These are phyloP conservation scores for Aurantiochytrium sp. DNA, from an alignment of 108 stramenopile species.

Conservation along the genomic window DNA sequence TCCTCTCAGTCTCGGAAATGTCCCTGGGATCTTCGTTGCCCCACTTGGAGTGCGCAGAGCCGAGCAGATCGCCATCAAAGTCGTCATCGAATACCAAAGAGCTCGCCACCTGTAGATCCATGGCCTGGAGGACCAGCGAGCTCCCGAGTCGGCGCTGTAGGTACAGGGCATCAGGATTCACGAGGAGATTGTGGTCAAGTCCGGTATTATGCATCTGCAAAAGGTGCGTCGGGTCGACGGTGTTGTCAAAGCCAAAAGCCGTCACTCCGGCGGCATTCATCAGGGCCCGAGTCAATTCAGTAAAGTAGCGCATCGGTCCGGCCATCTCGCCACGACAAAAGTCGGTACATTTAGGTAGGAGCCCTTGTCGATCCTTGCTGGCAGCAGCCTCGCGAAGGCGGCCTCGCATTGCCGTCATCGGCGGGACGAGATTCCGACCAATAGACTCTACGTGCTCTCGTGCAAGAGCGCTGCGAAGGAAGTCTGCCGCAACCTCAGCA, in stretches of 20 bases:
- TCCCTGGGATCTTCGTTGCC: too few species aligned
- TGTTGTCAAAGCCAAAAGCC: neutral
- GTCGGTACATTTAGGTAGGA: too few species aligned
- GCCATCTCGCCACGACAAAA: neutral
- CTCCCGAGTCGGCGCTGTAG: neutral
- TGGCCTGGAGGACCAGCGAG: neutral
- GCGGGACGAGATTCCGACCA: too few species aligned
- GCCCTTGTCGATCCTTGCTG: too few species aligned
- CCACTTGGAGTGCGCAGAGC: too few species aligned
- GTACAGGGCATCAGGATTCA: neutral
- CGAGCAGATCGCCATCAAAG: neutral
- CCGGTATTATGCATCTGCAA: neutral
- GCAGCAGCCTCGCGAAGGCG: too few species aligned
- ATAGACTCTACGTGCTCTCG: neutral
- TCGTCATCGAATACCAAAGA: neutral
- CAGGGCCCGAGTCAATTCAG: neutral
- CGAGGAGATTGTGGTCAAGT: neutral
- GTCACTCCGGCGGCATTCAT: neutral
- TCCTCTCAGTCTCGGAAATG: too few species aligned
- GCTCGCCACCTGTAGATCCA: neutral
- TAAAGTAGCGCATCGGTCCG: neutral
- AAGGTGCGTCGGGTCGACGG: neutral
- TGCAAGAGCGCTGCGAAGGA: neutral
- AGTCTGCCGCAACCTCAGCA: neutral
- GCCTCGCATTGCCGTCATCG: too few species aligned